phyloP scores from a whole-genome alignment of 129 eudicot genomes.

The Ambrosia artemisiifolia region DNA sequence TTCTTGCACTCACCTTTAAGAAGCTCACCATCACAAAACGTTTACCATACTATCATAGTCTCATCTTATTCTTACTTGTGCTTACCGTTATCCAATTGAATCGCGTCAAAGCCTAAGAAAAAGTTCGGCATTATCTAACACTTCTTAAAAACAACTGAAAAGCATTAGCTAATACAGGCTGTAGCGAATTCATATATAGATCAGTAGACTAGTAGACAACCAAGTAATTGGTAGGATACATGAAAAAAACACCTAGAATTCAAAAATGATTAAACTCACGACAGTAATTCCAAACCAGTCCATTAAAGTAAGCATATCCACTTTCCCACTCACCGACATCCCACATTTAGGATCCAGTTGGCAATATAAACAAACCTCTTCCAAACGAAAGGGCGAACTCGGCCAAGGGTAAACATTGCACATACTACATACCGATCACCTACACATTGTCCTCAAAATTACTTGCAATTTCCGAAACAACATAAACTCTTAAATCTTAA shows the following conservation, averaged over 20 bases:
- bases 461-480: constrained; percentile 14
- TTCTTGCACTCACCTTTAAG: constrained; percentile 10
- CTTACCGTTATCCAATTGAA: neutral
- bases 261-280: neutral
- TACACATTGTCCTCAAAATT: neutral
- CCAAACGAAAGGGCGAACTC: neutral
- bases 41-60: neutral
- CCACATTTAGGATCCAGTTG: neutral
- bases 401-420: neutral
- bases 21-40: constrained; percentile 11
- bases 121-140: constrained; percentile 7
- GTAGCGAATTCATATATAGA: neutral
- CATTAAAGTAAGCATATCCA: neutral
- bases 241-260: neutral
- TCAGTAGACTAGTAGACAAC: neutral
- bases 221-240: neutral
- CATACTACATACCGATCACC: neutral
- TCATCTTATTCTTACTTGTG: neutral
- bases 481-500: neutral
- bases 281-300: neutral
- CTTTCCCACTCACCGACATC: constrained; percentile 2
- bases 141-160: neutral
- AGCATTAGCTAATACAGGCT: neutral
- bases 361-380: neutral
- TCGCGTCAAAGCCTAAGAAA: neutral